Evolutionary conservation across 1,284 basidiomycete genomes (phyloP), one percentile per base, ranked within the genome.

Genomic region (Gomphus sp.): DNA sequence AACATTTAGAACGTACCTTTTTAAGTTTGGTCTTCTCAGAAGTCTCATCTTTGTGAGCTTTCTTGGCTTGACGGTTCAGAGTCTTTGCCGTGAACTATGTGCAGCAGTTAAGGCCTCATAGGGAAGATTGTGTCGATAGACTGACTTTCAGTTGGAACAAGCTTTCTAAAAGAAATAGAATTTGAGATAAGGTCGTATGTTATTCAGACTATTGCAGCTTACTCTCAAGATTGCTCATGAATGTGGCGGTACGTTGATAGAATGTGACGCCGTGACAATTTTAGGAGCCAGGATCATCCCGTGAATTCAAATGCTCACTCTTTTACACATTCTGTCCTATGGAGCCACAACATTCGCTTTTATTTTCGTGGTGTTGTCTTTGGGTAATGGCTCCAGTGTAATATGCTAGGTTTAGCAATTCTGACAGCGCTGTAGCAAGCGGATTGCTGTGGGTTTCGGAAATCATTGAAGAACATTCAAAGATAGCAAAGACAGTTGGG

Each of bases 21-120:
- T 98, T 98, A 61, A 98, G 74, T 64, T 89, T 87, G 60, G 85
- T 67, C 73, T 93, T 95, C 76, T 98, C 94, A 0, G 80, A 68
- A 25, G 77, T 79, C 75, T 98, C 94, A 69, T 97, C 94, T 69
- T 95, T 98, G 73, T 92, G 85, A 0, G 94, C 93, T 72, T 97
- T 98, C 80, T 92, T 94, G 11, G 95, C 92, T 73, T 98, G 94
- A 58, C 90, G 81, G 68, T 81, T 89, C 34, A 98, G 80, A 51
- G 89, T 84, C 82, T 97, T 98, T 62, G 94, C 93, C 22, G 94
- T 98, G 76, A 98, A 97, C 93, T 98, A 69, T 31, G 58, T 58
- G 44, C 52, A 39, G 25, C 34, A 39, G 48, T 34, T 18, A 25
- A 41, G 53, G 28, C 3, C 10, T 45, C n/a, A 44, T 36, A 31